phyloP scores from a whole-genome alignment of 2,329 filamentous ascomycete genomes.

The Diplocarpon mali region DNA sequence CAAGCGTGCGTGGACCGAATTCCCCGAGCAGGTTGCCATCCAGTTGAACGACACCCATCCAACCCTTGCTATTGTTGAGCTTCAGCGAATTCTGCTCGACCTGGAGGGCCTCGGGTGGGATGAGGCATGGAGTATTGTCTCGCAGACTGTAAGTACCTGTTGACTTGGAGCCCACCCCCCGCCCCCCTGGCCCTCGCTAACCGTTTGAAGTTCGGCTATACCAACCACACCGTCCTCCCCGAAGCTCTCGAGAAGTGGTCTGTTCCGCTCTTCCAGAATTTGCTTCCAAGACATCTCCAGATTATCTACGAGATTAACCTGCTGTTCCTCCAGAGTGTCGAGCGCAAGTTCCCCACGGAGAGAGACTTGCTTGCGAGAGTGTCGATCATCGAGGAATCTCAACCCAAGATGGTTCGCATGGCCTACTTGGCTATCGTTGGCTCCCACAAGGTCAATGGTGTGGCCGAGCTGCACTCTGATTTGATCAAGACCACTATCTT shows the following conservation, averaged over 20 bases:
- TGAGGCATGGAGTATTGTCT: slow-evolving; percentile 75
- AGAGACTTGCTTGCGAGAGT: slow-evolving; percentile 75
- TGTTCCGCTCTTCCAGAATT: slow-evolving; percentile 80
- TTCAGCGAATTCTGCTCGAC: slow-evolving; percentile 87
- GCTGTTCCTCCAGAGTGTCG: slow-evolving; percentile 81
- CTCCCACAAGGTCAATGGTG: slow-evolving; percentile 98
- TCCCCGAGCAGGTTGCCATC: slow-evolving; percentile 90
- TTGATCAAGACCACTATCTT: slow-evolving; percentile 99
- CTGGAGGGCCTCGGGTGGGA: slow-evolving; percentile 89
- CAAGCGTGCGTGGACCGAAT: slow-evolving; percentile 80
- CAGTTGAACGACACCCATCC: slow-evolving; percentile 98
- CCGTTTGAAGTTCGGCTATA: slow-evolving; percentile 65
- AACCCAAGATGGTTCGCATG: slow-evolving; percentile 98
- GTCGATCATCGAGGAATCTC: slow-evolving; percentile 95
- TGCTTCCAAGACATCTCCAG: slow-evolving; percentile 86
- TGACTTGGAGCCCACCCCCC: too few relatives aligned
- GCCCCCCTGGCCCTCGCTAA: slow-evolving; percentile 1
- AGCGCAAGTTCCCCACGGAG: slow-evolving; percentile 82
- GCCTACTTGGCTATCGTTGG: slow-evolving; percentile 89
- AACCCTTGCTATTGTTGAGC: slow-evolving; percentile 87
- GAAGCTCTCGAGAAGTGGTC: slow-evolving; percentile 99
- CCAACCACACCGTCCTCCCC: slow-evolving; percentile 94
- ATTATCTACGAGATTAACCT: slow-evolving; percentile 99
- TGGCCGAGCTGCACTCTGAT: slow-evolving; percentile 94
- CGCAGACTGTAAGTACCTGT: slow-evolving; percentile 43